Evolutionary conservation across 2,329 filamentous ascomycete species (phyloP).

Genomic region (Colletotrichum chlorophyti): DNA sequence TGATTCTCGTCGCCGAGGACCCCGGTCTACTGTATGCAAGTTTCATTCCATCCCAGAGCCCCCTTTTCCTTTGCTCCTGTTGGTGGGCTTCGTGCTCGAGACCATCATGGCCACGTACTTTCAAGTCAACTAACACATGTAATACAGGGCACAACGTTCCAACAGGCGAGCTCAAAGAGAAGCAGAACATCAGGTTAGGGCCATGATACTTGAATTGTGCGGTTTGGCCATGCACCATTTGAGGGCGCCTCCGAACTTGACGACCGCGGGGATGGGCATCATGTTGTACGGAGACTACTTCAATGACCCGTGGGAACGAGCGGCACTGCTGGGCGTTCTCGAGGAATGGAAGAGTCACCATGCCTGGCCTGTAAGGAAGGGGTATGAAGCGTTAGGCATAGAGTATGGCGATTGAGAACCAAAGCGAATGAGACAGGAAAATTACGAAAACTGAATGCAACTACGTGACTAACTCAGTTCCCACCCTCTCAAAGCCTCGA

Average conservation of each 20-base stretch:
- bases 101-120: no score
- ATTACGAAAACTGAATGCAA: no score
- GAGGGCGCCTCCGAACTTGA: conserved; percentile 43
- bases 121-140: neutral
- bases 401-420: no score
- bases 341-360: conserved; percentile 52
- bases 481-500: no score
- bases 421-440: no score
- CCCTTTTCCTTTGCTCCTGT: no score
- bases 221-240: conserved; percentile 48
- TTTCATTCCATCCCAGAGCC: neutral
- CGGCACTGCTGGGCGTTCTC: conserved; percentile 45
- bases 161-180: conserved; percentile 38
- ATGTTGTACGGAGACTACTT: conserved; percentile 51
- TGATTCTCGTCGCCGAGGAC: conserved; percentile 47
- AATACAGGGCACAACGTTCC: conserved; percentile 30
- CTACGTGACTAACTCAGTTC: no score
- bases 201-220: conserved; percentile 46
- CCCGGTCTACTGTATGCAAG: conserved; percentile 41
- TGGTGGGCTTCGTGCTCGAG: no score
- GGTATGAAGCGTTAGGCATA: conserved; percentile 1
- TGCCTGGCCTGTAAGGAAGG: conserved; percentile 46
- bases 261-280: conserved; percentile 47
- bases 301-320: conserved; percentile 45
- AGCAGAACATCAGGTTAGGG: conserved; percentile 45